Evolutionary conservation across 2,329 filamentous ascomycete species (phyloP).

Genomic region (Ceratocystis diversiconidia): DNA sequence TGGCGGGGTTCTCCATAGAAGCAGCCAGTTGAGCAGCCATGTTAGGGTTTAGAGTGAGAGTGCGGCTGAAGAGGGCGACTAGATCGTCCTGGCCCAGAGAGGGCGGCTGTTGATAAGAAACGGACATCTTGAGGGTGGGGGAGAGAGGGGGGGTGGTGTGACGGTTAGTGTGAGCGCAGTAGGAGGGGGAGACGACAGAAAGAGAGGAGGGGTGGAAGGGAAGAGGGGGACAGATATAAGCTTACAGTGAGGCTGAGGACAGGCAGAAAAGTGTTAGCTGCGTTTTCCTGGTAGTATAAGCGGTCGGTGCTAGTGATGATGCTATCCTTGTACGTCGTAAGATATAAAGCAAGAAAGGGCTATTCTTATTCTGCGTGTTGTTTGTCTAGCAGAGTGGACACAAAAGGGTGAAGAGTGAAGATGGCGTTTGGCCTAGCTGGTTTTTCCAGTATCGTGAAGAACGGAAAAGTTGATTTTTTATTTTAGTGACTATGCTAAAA

Average conservation of each 20-base stretch:
- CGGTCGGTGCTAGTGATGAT: too few relatives aligned
- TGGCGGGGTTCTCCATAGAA: conserved; percentile 14
- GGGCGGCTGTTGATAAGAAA: conserved; percentile 10
- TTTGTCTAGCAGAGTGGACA: neutral
- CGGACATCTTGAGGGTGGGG: conserved; percentile 13
- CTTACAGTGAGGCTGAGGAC: neutral
- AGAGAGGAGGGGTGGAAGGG: neutral
- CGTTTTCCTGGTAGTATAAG: too few relatives aligned
- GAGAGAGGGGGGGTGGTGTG: neutral
- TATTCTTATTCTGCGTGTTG: too few relatives aligned
- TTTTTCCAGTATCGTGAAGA: neutral
- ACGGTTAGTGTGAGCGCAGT: neutral
- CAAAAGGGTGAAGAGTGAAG: neutral
- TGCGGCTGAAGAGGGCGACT: conserved; percentile 14
- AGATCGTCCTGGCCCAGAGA: conserved; percentile 14
- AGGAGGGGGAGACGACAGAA: neutral
- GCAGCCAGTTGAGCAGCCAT: conserved; percentile 14
- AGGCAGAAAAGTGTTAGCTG: neutral
- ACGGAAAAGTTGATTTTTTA: neutral
- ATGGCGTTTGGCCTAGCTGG: neutral
- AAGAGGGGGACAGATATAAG: neutral
- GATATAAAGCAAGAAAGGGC: too few relatives aligned
- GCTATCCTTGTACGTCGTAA: too few relatives aligned
- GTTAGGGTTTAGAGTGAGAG: conserved; percentile 11
- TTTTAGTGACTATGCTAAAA: conserved; percentile 5